Base-by-base conservation (phyloP, 352 stramenopile species). In the Phytophthora citricola region DNA sequence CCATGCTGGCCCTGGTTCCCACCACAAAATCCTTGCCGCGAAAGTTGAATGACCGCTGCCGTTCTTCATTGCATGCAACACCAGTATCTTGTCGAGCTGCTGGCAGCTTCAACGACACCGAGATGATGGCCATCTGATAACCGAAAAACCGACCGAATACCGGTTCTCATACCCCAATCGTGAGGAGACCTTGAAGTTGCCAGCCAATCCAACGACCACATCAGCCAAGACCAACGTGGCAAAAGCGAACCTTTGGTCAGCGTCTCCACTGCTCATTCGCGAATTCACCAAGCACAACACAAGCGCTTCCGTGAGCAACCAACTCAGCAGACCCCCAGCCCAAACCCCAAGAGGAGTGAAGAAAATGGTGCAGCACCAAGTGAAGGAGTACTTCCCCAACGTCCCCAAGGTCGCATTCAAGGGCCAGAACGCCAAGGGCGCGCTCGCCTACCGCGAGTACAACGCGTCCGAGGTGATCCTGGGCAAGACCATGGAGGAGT, bases 361-460 rank as follows among this genome's bases (percentile, higher is more conserved):
- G 32, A 54, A 54, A 10, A 70, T 75, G 55, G 61, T 67, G 66
- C 61, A 66, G 39, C 66, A 75, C 66, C 59, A 71, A 60, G 61
- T 75, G 49, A 81, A 73, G 49, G 69, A 75, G 31, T 81, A 81
- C 63, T 91, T 94, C 69, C 81, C 79, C 1, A 53, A 71, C 14
- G 70, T 93, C 29, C 55, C 58, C n/a, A 85, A 78, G 48, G 81
- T 96, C 60, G 50, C 71, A 54, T 96, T 83, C 63, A 80, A 91
- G 51, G 84, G 83, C 17, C 46, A 65, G 12, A 58, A 63, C 17
- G 69, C 63, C 29, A 85, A 63, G 65, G 64, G 87, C 74, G 61
- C 74, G 32, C 71, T 96, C 14, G 75, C 75, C 22, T 96, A 89
- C 60, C 71, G 83, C 17, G 85, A 91, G 68, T 96, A 96, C 81